Base-by-base conservation (phyloP, 345 rosid species). In the Citrus cavaleriei region DNA sequence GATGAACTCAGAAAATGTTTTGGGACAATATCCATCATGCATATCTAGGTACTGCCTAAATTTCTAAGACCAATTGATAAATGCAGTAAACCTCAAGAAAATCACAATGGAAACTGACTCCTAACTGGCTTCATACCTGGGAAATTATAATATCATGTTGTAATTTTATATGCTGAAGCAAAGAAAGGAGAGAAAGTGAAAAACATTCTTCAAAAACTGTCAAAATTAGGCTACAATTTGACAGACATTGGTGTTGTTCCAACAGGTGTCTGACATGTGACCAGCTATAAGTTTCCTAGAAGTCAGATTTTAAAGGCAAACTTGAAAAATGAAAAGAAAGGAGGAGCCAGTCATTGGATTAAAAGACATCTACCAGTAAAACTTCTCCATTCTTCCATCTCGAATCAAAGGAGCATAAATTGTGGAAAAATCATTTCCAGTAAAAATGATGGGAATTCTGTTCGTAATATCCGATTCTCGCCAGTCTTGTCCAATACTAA, bases 321-420 rank as follows among this genome's bases (percentile, higher is more conserved):
- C 10, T 54, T 38, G 3, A 49, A 38, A 14, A 78, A 66, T 35
- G 5, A 27, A 63, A 80, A 61, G 38, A 63, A 80, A 61, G 38
- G 21, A 57, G 25, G n/a, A 65, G 69, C 3, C 5, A 30, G 35
- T 24, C 51, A n/a, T 58, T 62, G 37, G 46, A 61, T 73, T 34
- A 68, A 63, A 61, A 21, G 70, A 73, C 57, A 72, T 18, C 12
- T 89, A 95, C 98, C 99, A 95, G 87, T 88, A 93, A 66, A 95
- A 95, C 84, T 93, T 95, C 37, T 95, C 98, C 98, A 93, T 93
- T 86, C 99, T 91, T 78, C 99, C 99, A 85, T 95, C 99, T 78
- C 98, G 97, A 83, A 95, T 93, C 88, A 95, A 83, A 85, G 99
- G 99, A 70, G 99, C 96, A 83, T 93, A 95, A 61, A 95, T 84